A percentile compares a stretch with the other conserved stretches of the same genome.
Evolutionary conservation across 495 filamentous ascomycete genomes (phyloP).

Genomic region (Penicillium turbatum): DNA sequence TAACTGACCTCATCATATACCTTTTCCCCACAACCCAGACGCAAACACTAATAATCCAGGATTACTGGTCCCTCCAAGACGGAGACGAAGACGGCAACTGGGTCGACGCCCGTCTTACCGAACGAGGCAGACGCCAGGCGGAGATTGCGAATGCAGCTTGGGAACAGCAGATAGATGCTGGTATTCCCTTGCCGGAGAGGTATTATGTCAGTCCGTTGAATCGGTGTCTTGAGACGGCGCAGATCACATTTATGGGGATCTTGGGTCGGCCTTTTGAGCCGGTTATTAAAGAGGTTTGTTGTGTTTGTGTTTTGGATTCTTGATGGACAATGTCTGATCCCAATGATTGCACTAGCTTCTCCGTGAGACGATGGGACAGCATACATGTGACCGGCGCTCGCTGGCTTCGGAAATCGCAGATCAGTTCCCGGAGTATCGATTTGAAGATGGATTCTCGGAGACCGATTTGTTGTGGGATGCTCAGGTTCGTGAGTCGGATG

Average conservation of each 20-base stretch:
- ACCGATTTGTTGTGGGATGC: constrained; percentile 57
- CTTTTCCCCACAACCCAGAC: not conserved
- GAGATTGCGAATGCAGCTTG: constrained; percentile 60
- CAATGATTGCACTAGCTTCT: constrained; percentile 40
- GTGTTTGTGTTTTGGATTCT: not conserved
- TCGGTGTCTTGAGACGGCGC: constrained; percentile 65
- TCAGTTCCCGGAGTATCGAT: constrained; percentile 55
- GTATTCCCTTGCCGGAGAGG: constrained; percentile 59
- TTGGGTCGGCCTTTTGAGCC: constrained; percentile 55
- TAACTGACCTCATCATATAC: not conserved
- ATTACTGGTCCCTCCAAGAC: constrained; percentile 69
- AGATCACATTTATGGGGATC: constrained; percentile 56
- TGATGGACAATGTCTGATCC: not conserved
- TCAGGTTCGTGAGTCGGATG: constrained; percentile 50
- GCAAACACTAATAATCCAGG: constrained; percentile 25
- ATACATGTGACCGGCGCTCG: constrained; percentile 77
- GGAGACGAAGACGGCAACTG: constrained; percentile 65
- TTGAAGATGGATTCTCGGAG: constrained; percentile 63
- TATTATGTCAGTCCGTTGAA: constrained; percentile 73
- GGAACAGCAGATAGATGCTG: constrained; percentile 47
- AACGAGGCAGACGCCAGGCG: constrained; percentile 61
- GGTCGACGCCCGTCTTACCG: constrained; percentile 69
- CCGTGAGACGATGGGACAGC: constrained; percentile 68
- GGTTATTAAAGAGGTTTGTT: constrained; percentile 58
- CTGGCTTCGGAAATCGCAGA: constrained; percentile 52